Percentiles rank a stretch among this genome's conserved stretches.
phyloP scores from a whole-genome alignment of 1,139 yeast genomes.

The Taphrina confusa region DNA sequence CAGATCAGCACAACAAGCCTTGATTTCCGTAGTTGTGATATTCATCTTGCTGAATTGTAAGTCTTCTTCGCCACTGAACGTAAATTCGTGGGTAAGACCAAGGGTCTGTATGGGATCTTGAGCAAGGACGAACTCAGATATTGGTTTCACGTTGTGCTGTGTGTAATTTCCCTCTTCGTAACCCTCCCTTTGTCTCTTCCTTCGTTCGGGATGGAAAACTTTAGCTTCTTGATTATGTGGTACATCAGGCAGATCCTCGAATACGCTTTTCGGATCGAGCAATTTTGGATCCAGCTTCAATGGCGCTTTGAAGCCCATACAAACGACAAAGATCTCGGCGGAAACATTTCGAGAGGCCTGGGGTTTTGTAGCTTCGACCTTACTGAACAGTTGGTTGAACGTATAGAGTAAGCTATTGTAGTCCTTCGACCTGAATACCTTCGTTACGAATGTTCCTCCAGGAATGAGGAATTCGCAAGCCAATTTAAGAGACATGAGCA shows the following conservation, averaged over 20 bases:
- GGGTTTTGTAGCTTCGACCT: slow-evolving; percentile 97
- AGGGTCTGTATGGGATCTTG: slow-evolving; percentile 83
- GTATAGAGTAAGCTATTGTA: slow-evolving; percentile 97
- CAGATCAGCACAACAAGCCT: slow-evolving; percentile 83
- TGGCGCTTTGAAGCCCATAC: slow-evolving; percentile 95
- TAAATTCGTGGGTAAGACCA: slow-evolving; percentile 64
- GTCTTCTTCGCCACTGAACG: slow-evolving; percentile 39
- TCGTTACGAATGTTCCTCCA: slow-evolving; percentile 97
- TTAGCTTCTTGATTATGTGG: slow-evolving; percentile 85
- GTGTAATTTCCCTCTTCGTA: slow-evolving; percentile 91
- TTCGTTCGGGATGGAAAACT: slow-evolving; percentile 89
- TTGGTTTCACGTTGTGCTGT: slow-evolving; percentile 69
- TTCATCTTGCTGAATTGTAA: slow-evolving; percentile 71
- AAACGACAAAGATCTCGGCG: slow-evolving; percentile 96
- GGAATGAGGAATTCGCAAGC: slow-evolving; percentile 91
- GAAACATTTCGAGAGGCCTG: slow-evolving; percentile 95
- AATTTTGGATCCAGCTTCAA: slow-evolving; percentile 89
- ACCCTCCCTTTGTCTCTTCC: slow-evolving; percentile 90
- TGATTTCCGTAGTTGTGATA: slow-evolving; percentile 72
- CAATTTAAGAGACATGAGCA: slow-evolving; percentile 84
- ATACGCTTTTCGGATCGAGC: slow-evolving; percentile 87
- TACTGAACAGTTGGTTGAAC: slow-evolving; percentile 89
- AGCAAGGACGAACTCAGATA: slow-evolving; percentile 74
- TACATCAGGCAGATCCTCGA: slow-evolving; percentile 78
- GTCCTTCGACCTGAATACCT: slow-evolving; percentile 95